Conservation (phyloP, 2,329 filamentous ascomycete genomes). For the Stachybotrys echinatus region DNA sequence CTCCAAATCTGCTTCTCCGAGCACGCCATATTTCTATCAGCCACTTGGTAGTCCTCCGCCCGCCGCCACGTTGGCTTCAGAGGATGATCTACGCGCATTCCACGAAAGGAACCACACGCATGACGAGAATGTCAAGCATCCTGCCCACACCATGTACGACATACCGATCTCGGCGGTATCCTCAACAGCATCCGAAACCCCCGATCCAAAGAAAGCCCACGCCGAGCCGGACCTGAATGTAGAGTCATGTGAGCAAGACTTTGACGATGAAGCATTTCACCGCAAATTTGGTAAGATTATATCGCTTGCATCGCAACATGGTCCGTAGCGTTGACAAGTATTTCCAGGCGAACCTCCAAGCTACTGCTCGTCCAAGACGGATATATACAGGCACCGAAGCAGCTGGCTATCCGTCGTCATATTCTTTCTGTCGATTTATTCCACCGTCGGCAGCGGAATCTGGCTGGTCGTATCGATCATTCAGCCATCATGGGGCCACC, state of each 20-base stretch:
- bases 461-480: slow-evolving; percentile 59
- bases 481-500: slow-evolving; percentile 57
- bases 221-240: background rate
- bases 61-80: background rate
- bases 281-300: background rate
- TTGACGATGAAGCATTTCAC: background rate
- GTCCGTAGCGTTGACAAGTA: background rate
- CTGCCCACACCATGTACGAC: background rate
- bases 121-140: background rate
- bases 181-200: background rate
- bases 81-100: background rate
- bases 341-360: slow-evolving; percentile 18
- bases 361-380: slow-evolving; percentile 24
- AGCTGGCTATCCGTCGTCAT: slow-evolving; percentile 47
- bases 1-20: background rate
- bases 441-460: slow-evolving; percentile 58
- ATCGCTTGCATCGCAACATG: too few relatives aligned
- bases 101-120: too few relatives aligned
- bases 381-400: slow-evolving; percentile 22
- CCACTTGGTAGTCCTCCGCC: background rate
- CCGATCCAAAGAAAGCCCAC: background rate
- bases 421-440: slow-evolving; percentile 51
- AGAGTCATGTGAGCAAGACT: background rate
- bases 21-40: background rate
- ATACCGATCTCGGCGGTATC: background rate